Conservation (phyloP, 805 yeast species). For the Priceomyces melissophilus region DNA sequence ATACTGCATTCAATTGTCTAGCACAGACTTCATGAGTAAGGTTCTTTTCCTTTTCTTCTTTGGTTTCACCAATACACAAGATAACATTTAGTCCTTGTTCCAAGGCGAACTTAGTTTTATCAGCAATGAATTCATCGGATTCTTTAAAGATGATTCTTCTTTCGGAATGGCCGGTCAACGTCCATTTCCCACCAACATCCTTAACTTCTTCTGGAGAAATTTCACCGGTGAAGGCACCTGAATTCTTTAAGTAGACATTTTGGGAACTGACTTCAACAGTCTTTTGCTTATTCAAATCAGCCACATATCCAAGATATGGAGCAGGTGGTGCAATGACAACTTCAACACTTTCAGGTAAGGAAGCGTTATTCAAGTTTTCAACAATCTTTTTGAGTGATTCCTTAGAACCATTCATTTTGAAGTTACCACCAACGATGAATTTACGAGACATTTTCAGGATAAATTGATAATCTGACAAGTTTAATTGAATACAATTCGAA, state of each 20-base stretch:
- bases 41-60: constrained; percentile 90
- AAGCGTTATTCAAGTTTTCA: constrained; percentile 74
- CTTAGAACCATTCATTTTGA: constrained; percentile 96
- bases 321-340: constrained; percentile 97
- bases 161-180: constrained; percentile 96
- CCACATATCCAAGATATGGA: constrained; percentile 80
- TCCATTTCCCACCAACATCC: constrained; percentile 93
- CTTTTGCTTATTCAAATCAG: constrained; percentile 59
- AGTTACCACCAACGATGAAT: constrained; percentile 99
- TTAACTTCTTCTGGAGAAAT: constrained; percentile 81
- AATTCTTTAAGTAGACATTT: constrained; percentile 79
- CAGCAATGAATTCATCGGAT: constrained; percentile 85
- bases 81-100: constrained; percentile 88
- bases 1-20: constrained; percentile 87
- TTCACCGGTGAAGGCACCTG: constrained; percentile 99
- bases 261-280: constrained; percentile 86
- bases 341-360: constrained; percentile 74
- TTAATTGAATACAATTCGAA: constrained; percentile 1
- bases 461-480: not conserved
- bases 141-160: constrained; percentile 94
- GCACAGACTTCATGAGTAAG: constrained; percentile 81
- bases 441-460: constrained; percentile 62
- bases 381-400: constrained; percentile 80
- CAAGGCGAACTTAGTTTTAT: constrained; percentile 90
- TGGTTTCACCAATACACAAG: constrained; percentile 96